A percentile compares a stretch with the other conserved stretches of the same genome.
Conservation (phyloP, 2,329 filamentous ascomycete species). For the Arthrobotrys musiformis region DNA sequence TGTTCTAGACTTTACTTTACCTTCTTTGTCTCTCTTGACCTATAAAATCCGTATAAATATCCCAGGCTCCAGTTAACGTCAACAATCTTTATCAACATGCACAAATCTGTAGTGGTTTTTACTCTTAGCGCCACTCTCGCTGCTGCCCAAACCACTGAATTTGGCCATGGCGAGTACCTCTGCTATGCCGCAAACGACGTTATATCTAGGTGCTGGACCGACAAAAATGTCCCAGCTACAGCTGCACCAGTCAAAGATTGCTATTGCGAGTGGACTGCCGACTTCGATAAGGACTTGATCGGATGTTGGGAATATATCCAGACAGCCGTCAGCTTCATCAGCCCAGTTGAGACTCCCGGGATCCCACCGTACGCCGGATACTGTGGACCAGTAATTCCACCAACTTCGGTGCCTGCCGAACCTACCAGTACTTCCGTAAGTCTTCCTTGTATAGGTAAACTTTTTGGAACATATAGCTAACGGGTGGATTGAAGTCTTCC, state of each 20-base stretch:
- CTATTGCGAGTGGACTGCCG: constrained; percentile 32
- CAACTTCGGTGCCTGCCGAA: constrained; percentile 5
- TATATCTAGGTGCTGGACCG: constrained; percentile 29
- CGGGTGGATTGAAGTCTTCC: not conserved
- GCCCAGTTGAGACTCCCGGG: constrained; percentile 21
- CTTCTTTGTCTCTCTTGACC: not conserved
- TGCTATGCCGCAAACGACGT: constrained; percentile 26
- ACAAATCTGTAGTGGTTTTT: not conserved
- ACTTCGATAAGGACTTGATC: constrained; percentile 29
- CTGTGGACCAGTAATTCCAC: constrained; percentile 11
- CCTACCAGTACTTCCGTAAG: constrained; percentile 3
- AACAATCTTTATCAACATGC: not conserved
- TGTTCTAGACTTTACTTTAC: not conserved
- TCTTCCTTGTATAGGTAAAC: not conserved
- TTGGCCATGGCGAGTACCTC: constrained; percentile 25
- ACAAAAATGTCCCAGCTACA: constrained; percentile 17
- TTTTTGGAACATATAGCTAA: not conserved
- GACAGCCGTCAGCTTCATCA: constrained; percentile 25
- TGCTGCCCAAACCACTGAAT: constrained; percentile 9
- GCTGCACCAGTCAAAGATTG: constrained; percentile 22
- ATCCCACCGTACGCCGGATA: constrained; percentile 32
- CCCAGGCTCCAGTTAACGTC: not conserved
- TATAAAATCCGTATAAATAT: not conserved
- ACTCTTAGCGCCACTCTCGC: not conserved
- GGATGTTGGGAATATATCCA: constrained; percentile 38